A percentile compares a stretch with the other conserved stretches of the same genome.
phyloP scores from a whole-genome alignment of 768 basidiomycete species.

The Russula ochroleuca region DNA sequence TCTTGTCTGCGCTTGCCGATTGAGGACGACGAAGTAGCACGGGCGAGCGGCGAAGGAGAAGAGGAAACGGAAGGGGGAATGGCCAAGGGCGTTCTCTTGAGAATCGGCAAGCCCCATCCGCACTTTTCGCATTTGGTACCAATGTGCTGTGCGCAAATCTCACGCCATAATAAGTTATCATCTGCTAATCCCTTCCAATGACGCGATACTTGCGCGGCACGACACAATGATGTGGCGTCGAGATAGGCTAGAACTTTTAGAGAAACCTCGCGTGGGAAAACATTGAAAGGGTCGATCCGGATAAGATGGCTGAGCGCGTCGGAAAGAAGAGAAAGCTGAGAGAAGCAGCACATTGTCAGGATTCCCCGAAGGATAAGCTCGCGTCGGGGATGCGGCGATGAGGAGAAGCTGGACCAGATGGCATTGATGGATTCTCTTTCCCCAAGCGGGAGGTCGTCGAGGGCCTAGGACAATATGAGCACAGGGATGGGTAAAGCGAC shows the following conservation, averaged over 20 bases:
- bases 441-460: slow-evolving; percentile 80
- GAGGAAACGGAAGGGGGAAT: slow-evolving; percentile 35
- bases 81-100: slow-evolving; percentile 65
- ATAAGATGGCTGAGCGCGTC: slow-evolving; percentile 90
- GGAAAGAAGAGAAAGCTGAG: slow-evolving; percentile 92
- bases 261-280: slow-evolving; percentile 85
- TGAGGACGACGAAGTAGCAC: slow-evolving; percentile 28
- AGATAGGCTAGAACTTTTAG: slow-evolving; percentile 84
- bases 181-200: slow-evolving; percentile 88
- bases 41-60: slow-evolving; percentile 34
- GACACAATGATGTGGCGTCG: slow-evolving; percentile 89
- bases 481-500: slow-evolving; percentile 5
- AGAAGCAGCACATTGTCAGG: slow-evolving; percentile 99
- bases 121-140: slow-evolving; percentile 95
- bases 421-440: slow-evolving; percentile 87
- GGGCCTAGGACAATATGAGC: slow-evolving; percentile 50
- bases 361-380: slow-evolving; percentile 94
- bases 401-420: slow-evolving; percentile 96
- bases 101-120: slow-evolving; percentile 92
- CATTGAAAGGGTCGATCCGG: slow-evolving; percentile 89
- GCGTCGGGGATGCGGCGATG: slow-evolving; percentile 84
- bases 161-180: slow-evolving; percentile 92
- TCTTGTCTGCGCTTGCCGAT: slow-evolving; percentile 42
- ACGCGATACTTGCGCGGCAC: slow-evolving; percentile 85
- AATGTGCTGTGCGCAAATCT: slow-evolving; percentile 98